These are phyloP conservation scores for Petrea volubilis DNA, from an alignment of 257 asterid species.

Conservation along the genomic window DNA sequence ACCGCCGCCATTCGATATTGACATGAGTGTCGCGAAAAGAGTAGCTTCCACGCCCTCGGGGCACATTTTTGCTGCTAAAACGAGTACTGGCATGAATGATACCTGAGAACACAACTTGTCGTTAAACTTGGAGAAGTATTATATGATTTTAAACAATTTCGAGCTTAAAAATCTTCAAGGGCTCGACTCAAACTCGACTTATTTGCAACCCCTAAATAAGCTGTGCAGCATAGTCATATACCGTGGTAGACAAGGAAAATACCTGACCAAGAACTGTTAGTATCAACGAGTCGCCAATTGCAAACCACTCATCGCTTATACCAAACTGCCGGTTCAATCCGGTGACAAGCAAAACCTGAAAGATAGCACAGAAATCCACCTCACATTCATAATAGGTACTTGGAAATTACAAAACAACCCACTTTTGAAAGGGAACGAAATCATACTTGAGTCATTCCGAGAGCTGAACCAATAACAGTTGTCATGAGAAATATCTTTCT, in stretches of 20 bases:
- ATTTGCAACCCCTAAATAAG: no score
- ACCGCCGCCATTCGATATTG: conserved; percentile 79
- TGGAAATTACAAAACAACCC: background rate
- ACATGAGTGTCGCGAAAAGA: conserved; percentile 88
- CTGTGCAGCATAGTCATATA: background rate
- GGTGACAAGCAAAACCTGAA: conserved; percentile 77
- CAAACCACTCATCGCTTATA: conserved; percentile 89
- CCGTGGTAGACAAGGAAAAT: background rate
- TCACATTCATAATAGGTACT: background rate
- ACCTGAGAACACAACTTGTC: conserved; percentile 44
- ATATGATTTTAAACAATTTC: background rate
- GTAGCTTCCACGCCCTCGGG: conserved; percentile 94
- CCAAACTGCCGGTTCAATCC: conserved; percentile 80
- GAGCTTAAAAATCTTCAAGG: background rate
- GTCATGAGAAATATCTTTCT: conserved; percentile 69
- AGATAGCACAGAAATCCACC: conserved; percentile 7
- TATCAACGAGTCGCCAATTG: conserved; percentile 86
- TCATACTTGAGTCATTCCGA: conserved; percentile 78
- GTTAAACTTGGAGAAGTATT: background rate
- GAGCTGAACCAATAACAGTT: conserved; percentile 66
- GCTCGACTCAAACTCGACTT: background rate
- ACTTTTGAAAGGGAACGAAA: background rate
- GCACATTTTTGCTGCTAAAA: conserved; percentile 82
- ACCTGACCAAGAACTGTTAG: conserved; percentile 91
- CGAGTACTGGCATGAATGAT: conserved; percentile 91